A percentile compares a stretch with the other conserved stretches of the same genome.
These are phyloP conservation scores for Takashimella tepidaria DNA, from an alignment of 1,284 basidiomycete species.

Conservation along the genomic window DNA sequence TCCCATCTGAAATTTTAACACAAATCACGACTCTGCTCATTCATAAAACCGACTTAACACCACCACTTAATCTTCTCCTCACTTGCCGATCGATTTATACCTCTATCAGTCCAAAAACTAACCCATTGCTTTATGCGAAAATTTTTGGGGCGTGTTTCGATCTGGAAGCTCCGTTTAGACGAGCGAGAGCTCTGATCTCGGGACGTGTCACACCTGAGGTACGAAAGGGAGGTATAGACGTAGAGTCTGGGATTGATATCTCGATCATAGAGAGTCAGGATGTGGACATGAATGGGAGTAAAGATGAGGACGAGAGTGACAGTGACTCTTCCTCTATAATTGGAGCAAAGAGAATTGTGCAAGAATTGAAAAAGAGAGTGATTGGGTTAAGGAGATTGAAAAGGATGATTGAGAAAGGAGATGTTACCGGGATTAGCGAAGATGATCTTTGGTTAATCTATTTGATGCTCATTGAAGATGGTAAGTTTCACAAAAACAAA, in stretches of 20 bases:
- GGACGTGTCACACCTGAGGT: no score
- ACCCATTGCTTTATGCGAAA: conserved; percentile 57
- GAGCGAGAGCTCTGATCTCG: no score
- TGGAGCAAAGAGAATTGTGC: no score
- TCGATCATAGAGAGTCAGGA: no score
- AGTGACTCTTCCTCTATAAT: no score
- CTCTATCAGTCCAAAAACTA: conserved; percentile 48
- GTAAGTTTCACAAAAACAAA: conserved; percentile 33
- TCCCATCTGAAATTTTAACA: conserved; percentile 63
- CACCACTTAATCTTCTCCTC: conserved; percentile 52
- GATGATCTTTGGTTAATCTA: conserved; percentile 56
- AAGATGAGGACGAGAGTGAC: background rate
- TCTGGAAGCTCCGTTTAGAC: conserved; percentile 51
- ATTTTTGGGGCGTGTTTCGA: conserved; percentile 64
- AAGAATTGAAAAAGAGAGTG: conserved; percentile 38
- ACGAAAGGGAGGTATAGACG: no score
- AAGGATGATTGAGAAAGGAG: conserved; percentile 17
- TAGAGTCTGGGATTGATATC: no score
- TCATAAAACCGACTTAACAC: conserved; percentile 30
- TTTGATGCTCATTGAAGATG: conserved; percentile 65
- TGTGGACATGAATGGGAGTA: no score
- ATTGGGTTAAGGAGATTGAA: conserved; percentile 26
- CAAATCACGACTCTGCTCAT: conserved; percentile 54
- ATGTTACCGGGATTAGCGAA: conserved; percentile 25
- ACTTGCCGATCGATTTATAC: conserved; percentile 52